phyloP scores from a whole-genome alignment of 495 filamentous ascomycete species.

The Trichoderma virens region DNA sequence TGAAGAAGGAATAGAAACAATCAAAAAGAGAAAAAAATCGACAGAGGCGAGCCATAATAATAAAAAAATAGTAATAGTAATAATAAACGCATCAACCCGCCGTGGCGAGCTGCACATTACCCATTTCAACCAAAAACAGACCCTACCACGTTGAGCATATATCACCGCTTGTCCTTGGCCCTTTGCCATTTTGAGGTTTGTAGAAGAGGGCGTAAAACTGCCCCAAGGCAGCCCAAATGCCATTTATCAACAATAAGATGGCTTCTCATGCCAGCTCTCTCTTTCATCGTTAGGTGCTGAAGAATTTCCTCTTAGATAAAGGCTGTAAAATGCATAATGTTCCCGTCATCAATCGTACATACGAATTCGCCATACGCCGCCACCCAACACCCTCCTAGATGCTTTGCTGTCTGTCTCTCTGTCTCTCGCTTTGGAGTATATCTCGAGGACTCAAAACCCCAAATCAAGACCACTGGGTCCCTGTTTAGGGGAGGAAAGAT shows the following conservation, averaged over 20 bases:
- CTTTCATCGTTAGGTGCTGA: neutral
- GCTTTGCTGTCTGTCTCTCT: neutral
- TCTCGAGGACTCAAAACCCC: neutral
- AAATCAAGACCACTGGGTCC: neutral
- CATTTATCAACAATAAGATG: neutral
- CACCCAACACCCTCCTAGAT: neutral
- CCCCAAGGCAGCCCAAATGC: neutral
- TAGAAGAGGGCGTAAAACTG: too few relatives aligned
- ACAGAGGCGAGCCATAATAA: neutral
- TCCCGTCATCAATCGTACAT: constrained; percentile 3
- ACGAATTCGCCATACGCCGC: neutral
- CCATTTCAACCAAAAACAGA: neutral
- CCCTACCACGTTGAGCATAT: too few relatives aligned
- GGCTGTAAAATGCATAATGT: neutral
- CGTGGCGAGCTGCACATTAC: neutral
- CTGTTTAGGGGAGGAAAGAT: constrained; percentile 14
- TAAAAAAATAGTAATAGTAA: neutral
- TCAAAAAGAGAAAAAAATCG: neutral
- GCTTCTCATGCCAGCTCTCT: neutral
- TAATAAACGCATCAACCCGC: neutral
- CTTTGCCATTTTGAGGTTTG: too few relatives aligned
- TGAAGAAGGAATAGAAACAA: neutral
- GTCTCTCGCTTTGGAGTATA: neutral
- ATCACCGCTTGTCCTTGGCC: too few relatives aligned
- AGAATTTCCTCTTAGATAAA: neutral